Conservation (phyloP, 2,329 filamentous ascomycete genomes). For the Curvularia lunata region DNA sequence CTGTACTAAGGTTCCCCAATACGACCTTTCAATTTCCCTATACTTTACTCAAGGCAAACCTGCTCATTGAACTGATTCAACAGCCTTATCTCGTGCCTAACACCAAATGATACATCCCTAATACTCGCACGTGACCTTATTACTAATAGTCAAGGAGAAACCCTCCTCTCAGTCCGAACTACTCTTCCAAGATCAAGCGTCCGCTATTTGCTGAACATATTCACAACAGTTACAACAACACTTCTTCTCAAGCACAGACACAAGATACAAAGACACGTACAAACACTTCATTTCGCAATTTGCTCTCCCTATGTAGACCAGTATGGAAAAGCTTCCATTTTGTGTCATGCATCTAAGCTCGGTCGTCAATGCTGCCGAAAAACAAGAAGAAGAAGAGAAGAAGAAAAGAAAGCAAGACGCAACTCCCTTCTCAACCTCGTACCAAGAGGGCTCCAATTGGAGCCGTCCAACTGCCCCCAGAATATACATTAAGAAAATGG, state of each 20-base stretch:
- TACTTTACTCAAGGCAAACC: too few relatives aligned
- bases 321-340: slow-evolving; percentile 3
- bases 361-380: slow-evolving; percentile 2
- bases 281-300: not conserved
- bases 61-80: not conserved
- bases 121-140: not conserved
- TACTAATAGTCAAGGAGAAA: not conserved
- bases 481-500: slow-evolving; percentile 23
- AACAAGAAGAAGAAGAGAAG: not conserved
- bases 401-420: slow-evolving; percentile 2
- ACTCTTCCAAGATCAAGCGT: not conserved
- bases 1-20: too few relatives aligned
- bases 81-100: not conserved
- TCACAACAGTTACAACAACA: too few relatives aligned
- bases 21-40: too few relatives aligned
- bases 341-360: slow-evolving; percentile 6
- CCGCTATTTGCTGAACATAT: too few relatives aligned
- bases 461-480: slow-evolving; percentile 9
- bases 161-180: not conserved
- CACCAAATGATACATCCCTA: not conserved
- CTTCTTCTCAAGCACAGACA: too few relatives aligned
- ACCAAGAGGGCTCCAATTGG: not conserved
- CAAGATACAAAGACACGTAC: not conserved
- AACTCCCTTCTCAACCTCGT: not conserved
- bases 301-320: not conserved